phyloP scores from a whole-genome alignment of 306 rosid species.

The Fragaria ananassa region DNA sequence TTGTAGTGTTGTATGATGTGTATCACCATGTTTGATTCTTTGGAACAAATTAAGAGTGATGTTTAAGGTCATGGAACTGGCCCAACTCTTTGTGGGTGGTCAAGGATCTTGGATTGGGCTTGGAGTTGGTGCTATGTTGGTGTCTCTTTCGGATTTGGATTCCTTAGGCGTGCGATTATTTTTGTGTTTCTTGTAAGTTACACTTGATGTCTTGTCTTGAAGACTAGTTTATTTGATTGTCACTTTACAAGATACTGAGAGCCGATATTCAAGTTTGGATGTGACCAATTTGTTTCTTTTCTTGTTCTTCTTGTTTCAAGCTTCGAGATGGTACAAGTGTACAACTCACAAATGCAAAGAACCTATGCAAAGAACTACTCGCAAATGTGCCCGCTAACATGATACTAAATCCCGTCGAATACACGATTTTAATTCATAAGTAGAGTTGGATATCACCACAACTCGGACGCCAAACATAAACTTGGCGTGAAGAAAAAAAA shows the following conservation, averaged over 20 bases:
- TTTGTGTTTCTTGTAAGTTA: too few species aligned
- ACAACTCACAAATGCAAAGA: too few species aligned
- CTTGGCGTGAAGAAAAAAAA: too few species aligned
- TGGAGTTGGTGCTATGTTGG: background rate
- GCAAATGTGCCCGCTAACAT: too few species aligned
- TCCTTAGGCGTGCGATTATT: too few species aligned
- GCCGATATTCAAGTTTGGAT: background rate
- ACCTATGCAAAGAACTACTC: background rate
- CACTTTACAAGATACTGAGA: background rate
- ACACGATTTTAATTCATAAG: too few species aligned
- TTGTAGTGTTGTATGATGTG: background rate
- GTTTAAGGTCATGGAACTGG: background rate
- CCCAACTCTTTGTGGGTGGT: background rate
- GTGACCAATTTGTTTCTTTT: background rate
- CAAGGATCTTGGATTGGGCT: background rate
- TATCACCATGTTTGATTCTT: background rate
- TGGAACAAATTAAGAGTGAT: background rate
- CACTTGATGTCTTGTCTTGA: too few species aligned
- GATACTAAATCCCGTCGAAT: too few species aligned
- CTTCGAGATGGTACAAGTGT: background rate
- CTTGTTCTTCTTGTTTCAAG: background rate
- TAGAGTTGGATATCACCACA: too few species aligned
- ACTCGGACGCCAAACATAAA: too few species aligned
- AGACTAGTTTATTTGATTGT: background rate
- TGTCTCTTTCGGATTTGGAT: background rate